Evolutionary conservation across 2,329 filamentous ascomycete genomes (phyloP).

Genomic region (Blastomyces percursus): DNA sequence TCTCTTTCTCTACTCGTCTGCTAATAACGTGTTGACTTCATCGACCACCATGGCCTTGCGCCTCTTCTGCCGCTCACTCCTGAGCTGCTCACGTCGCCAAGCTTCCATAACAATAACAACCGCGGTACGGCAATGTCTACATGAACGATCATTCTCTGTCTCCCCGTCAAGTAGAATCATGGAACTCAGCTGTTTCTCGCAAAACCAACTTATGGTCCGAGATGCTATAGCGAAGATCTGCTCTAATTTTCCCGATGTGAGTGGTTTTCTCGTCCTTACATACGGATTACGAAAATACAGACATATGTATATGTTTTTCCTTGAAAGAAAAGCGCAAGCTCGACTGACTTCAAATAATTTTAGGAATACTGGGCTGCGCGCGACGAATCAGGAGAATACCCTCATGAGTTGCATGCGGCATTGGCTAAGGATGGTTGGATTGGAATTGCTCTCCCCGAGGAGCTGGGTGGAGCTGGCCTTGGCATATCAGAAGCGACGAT

Average conservation of each 20-base stretch:
- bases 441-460: constrained; percentile 66
- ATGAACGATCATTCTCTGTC: constrained; percentile 23
- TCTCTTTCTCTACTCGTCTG: neutral
- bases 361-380: constrained; percentile 62
- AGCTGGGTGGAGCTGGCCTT: constrained; percentile 61
- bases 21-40: neutral
- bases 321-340: neutral
- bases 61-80: constrained; percentile 5
- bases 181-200: constrained; percentile 61
- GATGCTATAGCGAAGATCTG: constrained; percentile 60
- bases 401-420: constrained; percentile 63
- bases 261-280: neutral
- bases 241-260: constrained; percentile 53
- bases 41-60: constrained; percentile 8
- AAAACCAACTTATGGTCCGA: constrained; percentile 60
- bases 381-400: constrained; percentile 60
- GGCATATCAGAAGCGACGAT: constrained; percentile 72
- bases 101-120: neutral
- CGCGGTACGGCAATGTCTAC: constrained; percentile 1
- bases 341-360: neutral
- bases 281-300: neutral
- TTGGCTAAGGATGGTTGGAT: constrained; percentile 68
- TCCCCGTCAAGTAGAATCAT: constrained; percentile 42
- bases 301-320: neutral
- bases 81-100: neutral